Conservation (phyloP, 2,329 filamentous ascomycete genomes). For the Claviceps purpurea region DNA sequence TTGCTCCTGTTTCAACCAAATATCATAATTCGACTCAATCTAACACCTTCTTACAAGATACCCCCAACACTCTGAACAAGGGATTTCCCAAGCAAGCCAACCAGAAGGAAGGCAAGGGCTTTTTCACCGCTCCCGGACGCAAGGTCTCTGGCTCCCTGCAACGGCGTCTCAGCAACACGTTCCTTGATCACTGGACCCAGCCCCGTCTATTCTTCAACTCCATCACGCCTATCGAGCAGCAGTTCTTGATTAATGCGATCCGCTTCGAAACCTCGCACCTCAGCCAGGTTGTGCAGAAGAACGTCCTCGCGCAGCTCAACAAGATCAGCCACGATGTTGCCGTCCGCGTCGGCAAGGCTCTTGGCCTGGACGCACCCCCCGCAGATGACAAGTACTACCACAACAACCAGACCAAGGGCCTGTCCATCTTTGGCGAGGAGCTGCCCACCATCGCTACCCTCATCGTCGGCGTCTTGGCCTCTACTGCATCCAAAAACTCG, state of each 20-base stretch:
- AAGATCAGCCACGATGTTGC: constrained; percentile 54
- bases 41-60: background rate
- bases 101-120: constrained; percentile 49
- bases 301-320: constrained; percentile 57
- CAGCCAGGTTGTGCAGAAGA: constrained; percentile 45
- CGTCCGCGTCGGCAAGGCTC: constrained; percentile 44
- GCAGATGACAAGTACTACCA: constrained; percentile 55
- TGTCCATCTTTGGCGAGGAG: constrained; percentile 45
- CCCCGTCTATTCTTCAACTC: constrained; percentile 65
- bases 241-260: constrained; percentile 60
- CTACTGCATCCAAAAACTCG: constrained; percentile 25
- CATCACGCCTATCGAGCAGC: constrained; percentile 49
- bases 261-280: constrained; percentile 56
- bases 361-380: constrained; percentile 45
- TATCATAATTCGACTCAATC: background rate
- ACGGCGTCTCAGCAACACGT: constrained; percentile 47
- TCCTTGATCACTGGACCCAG: constrained; percentile 61
- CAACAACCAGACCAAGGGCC: constrained; percentile 47
- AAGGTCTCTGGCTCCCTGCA: constrained; percentile 37
- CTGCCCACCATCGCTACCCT: constrained; percentile 49
- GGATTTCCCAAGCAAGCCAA: constrained; percentile 53
- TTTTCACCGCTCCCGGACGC: constrained; percentile 54
- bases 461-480: constrained; percentile 49
- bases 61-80: constrained; percentile 51
- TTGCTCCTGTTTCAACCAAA: background rate